These are phyloP conservation scores for Venturiaceae sp. DNA, from an alignment of 2,329 filamentous ascomycete genomes.

Conservation along the genomic window DNA sequence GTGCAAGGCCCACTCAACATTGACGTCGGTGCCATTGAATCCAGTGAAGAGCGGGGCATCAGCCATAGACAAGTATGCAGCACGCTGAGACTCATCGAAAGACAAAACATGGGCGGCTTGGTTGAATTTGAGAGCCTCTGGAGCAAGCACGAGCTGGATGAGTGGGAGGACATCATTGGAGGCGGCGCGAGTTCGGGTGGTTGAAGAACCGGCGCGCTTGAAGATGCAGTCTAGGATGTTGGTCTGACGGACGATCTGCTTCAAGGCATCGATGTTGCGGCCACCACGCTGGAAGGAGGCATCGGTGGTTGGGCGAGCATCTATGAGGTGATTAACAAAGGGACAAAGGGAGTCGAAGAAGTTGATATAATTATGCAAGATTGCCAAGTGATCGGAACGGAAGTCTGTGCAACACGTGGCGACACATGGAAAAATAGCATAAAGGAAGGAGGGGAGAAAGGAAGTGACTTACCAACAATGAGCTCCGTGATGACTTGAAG, in stretches of 20 bases:
- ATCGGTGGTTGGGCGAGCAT: background rate
- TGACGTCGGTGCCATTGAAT: constrained; percentile 24
- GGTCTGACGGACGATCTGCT: background rate
- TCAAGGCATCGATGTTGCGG: background rate
- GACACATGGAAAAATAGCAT: background rate
- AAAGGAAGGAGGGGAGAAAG: background rate
- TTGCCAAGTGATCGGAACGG: background rate
- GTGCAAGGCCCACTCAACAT: constrained; percentile 37
- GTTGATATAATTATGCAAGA: background rate
- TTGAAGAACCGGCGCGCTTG: background rate
- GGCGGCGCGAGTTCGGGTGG: background rate
- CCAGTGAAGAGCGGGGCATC: constrained; percentile 32
- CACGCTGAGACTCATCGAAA: constrained; percentile 36
- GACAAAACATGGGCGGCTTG: constrained; percentile 17
- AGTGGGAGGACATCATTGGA: constrained; percentile 15
- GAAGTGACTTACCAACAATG: background rate
- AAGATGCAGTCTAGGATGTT: constrained; percentile 12
- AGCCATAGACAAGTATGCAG: constrained; percentile 29
- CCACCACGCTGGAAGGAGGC: background rate
- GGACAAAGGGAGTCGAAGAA: background rate
- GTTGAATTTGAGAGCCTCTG: constrained; percentile 12
- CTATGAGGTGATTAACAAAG: background rate
- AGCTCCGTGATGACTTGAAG: constrained; percentile 1
- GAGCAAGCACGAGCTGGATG: constrained; percentile 18
- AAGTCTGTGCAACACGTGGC: background rate